Conservation (phyloP, 1,284 basidiomycete genomes). For the Mrakiaceae sp. region DNA sequence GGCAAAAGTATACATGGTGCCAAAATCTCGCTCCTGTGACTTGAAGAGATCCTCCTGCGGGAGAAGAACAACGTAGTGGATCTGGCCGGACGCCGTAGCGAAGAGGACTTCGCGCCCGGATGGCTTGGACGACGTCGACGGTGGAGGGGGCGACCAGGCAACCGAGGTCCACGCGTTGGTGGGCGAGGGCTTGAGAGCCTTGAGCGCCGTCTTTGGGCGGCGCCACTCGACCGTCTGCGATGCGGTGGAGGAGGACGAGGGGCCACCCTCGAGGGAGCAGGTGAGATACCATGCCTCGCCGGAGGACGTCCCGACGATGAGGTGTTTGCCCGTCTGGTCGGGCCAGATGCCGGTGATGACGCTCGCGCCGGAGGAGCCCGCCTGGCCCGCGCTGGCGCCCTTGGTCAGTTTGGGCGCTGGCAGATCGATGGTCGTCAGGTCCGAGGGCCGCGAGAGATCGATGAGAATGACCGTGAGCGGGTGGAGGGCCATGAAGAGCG, state of each 20-base stretch:
- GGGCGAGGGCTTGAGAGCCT: slow-evolving; percentile 37
- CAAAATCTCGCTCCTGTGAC: slow-evolving; percentile 49
- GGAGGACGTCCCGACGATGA: neutral
- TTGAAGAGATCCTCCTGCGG: slow-evolving; percentile 84
- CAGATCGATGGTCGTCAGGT: slow-evolving; percentile 64
- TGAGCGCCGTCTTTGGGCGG: slow-evolving; percentile 7
- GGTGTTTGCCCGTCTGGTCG: slow-evolving; percentile 8
- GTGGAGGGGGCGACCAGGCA: slow-evolving; percentile 78
- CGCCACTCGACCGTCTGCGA: neutral
- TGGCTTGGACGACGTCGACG: slow-evolving; percentile 43
- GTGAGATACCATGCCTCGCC: slow-evolving; percentile 8
- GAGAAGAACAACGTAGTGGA: slow-evolving; percentile 64
- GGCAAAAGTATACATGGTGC: slow-evolving; percentile 58
- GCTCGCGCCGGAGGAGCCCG: no score
- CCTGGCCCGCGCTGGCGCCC: slow-evolving; percentile 27
- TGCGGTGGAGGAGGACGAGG: neutral
- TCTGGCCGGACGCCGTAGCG: slow-evolving; percentile 68
- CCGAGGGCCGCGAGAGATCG: slow-evolving; percentile 68
- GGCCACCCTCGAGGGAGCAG: neutral
- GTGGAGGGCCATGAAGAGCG: slow-evolving; percentile 70
- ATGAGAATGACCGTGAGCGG: slow-evolving; percentile 70
- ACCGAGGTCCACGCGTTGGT: slow-evolving; percentile 70
- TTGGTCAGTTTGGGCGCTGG: slow-evolving; percentile 44
- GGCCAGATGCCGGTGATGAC: slow-evolving; percentile 1
- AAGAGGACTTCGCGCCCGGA: slow-evolving; percentile 81